phyloP scores from a whole-genome alignment of 1,139 yeast genomes.

The Sugiyamaella japonica region DNA sequence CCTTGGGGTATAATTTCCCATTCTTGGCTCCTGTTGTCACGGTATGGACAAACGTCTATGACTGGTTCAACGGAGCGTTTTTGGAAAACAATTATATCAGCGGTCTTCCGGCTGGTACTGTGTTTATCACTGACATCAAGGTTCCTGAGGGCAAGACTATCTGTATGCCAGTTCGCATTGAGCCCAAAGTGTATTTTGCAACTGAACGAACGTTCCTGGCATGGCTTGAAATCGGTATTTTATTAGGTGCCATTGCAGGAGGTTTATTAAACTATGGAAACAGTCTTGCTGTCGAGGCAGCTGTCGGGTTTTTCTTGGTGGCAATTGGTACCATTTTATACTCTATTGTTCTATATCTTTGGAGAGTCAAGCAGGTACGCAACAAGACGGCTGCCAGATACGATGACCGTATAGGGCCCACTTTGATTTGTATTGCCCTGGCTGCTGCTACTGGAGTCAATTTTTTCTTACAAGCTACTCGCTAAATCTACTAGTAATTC shows the following conservation, averaged over 20 bases:
- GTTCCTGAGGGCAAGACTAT: constrained; percentile 85
- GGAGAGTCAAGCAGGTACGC: constrained; percentile 83
- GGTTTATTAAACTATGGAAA: constrained; percentile 94
- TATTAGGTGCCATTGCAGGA: constrained; percentile 91
- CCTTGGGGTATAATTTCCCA: constrained; percentile 21
- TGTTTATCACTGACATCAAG: constrained; percentile 53
- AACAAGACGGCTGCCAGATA: constrained; percentile 78
- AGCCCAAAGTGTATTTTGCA: constrained; percentile 97
- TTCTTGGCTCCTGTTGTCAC: constrained; percentile 21
- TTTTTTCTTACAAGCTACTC: constrained; percentile 44
- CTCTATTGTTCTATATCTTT: constrained; percentile 72
- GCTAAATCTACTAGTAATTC: constrained; percentile 13
- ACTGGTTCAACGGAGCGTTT: constrained; percentile 35
- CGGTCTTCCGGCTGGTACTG: constrained; percentile 79
- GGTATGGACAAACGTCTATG: constrained; percentile 14
- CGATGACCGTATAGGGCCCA: constrained; percentile 88
- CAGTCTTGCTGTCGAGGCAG: constrained; percentile 69
- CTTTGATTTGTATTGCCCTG: constrained; percentile 71
- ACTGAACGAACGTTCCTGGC: constrained; percentile 96
- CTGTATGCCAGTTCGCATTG: constrained; percentile 95
- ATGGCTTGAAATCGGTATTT: constrained; percentile 95
- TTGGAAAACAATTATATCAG: constrained; percentile 44
- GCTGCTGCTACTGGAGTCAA: constrained; percentile 72
- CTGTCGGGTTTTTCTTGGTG: constrained; percentile 84
- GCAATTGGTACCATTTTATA: constrained; percentile 73